Base-by-base conservation (phyloP, 108 stramenopile species). In the Fragilaria crotonensis region DNA sequence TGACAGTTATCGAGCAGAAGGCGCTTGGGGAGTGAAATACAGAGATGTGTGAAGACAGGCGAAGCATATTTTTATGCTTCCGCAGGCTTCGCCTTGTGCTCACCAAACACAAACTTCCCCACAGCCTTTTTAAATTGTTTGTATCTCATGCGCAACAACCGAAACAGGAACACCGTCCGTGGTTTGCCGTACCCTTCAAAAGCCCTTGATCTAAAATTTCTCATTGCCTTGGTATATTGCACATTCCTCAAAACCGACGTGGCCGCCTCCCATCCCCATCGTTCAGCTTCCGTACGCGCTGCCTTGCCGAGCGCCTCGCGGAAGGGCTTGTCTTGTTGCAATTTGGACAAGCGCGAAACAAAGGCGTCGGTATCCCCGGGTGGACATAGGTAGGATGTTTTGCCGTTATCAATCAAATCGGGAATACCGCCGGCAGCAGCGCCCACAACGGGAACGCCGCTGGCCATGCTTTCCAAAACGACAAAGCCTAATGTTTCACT, bases 401-500 rank as follows among this genome's bases (percentile, higher is more conserved):
- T 70, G 23, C 70, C 90, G 51, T 96, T 49, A 5, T 78, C 52
- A 29, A 96, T 88, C 47, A 93, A 62, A 57, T 76, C 54, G 5
- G 85, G 84, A 52, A 96, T 79, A 23, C 90, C 86, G 25, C 86
- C 86, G 5, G 93, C 92, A 23, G 64, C 50, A 23, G 77, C 73
- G 0, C 72, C 95, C 22, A 92, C 87, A 30, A 94, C 90, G 2
- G 95, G 89, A 20, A 93, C 85, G 44, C 95, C 92, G 29, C 72
- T 76, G 2, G 95, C 95, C 93, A 96, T 94, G 45, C 83, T 74
- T 62, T 96, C 95, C 61, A 96, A 53, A 7, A 89, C 90, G 5
- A 94, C 92, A 57, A 86, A 87, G 4, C 92, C 89, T n/a, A 93
- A 73, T 19, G 92, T 89, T 70, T 93, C 92, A 20, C 71, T 70